Evolutionary conservation across 371 early-diverging fungal species (phyloP), one percentile per base, ranked within the genome.

Genomic region (Blakeslea trispora): DNA sequence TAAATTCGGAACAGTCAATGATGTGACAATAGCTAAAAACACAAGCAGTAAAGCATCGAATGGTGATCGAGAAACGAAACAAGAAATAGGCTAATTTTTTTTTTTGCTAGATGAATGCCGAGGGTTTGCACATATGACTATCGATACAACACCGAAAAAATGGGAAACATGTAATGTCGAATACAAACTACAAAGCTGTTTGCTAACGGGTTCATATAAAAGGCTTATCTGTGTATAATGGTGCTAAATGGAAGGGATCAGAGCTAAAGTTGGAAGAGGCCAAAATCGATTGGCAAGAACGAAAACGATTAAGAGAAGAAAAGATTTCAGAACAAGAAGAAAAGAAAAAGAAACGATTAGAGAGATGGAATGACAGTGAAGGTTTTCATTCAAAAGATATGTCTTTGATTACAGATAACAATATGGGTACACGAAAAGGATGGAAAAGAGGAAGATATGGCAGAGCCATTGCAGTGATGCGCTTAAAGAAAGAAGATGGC

Each of bases 241-340:
- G 90, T 0, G 81, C 94, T n/a, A 92, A 91, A 57, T 95, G 95
- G 95, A 92, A 87, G 68, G 95, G 93, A 24, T 69, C 79, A 46
- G 73, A 74, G 19, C 58, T 95, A 58, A 81, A 82, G 46, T 68
- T 95, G 24, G 91, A 91, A 58, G 90, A 88, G 34, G 92, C 95
- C 6, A 89, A 89, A 61, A 83, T 83, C 34, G 82, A 85, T 62
- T 92, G 85, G 72, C 66, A 68, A 60, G 79, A 77, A 45, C 71
- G 80, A 54, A 79, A 71, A 32, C 63, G 64, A 2, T 53, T 67
- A 52, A 49, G 57, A 57, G 55, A 77, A 48, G 50, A 71, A 61
- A 62, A 60, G 47, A 44, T 53, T 17, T 5, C 61, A 57, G 62
- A 59, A 48, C 37, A 52, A 51, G 35, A 59, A 45, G 69, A 59